Evolutionary conservation across 2,329 filamentous ascomycete genomes (phyloP), one percentile per base, ranked within the genome.

Genomic region (Stromatinia cepivora): DNA sequence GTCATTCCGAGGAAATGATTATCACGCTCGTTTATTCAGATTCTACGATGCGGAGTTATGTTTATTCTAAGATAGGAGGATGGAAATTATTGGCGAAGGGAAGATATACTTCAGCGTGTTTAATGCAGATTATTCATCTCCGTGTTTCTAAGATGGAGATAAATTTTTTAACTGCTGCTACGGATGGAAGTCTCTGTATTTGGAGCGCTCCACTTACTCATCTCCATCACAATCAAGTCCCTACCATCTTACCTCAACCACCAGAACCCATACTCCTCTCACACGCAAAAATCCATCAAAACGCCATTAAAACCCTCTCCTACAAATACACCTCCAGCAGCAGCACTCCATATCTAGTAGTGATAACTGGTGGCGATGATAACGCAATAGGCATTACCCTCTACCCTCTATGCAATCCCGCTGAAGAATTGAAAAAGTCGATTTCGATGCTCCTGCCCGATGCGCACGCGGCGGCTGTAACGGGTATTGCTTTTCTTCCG

Each of bases 331-430:
- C 52, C 4, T 77, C 81, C 4, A 59, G 20, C 42, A 11, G 20
- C 7, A 1, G 11, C 22, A 22, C 66, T 80, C 6, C 70, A 78
- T 1, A 58, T 75, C 39, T 63, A 10, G 71, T 91, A 0, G 77
- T 97, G 25, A 79, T 92, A 6, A 93, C 92, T 0, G 93, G 92
- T 36, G 93, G 95, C 31, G 95, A 99, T 75, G 95, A 98, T 79
- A 95, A 95, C 71, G 90, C 90, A 4, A 79, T 98, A 0, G 89
- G 86, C 0, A 76, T 92, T 15, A 86, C 85, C 0, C 77, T 84
- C 45, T 74, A 84, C 39, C 73, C 50, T 39, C 34, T 54, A 42
- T 10, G 8, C 34, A 4, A n/a, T 20, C 39, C 10, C 36, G 13
- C 25, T 34, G 39, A 4, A 61, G 66, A 62, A n/a, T 36, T 46